Conservation (phyloP, 352 stramenopile genomes). For the Globisporangium viniferum region DNA sequence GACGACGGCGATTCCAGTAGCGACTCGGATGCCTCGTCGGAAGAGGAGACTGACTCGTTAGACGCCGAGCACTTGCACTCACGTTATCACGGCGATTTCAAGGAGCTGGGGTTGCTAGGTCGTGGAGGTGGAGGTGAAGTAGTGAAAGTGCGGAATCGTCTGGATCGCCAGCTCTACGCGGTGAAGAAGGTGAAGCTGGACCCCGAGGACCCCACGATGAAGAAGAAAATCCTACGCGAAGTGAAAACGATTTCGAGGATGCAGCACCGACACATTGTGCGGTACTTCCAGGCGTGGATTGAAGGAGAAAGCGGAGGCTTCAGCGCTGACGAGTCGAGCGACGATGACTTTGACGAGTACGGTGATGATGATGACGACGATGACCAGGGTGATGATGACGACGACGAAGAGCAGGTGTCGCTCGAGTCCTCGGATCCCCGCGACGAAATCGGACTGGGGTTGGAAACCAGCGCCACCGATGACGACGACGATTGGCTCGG, state of each 20-base stretch:
- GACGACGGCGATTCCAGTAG: conserved; percentile 13
- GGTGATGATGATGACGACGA: conserved; percentile 26
- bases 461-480: conserved; percentile 35
- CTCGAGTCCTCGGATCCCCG: conserved; percentile 33
- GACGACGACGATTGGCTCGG: conserved; percentile 82
- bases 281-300: conserved; percentile 92
- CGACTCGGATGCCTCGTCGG: conserved; percentile 38
- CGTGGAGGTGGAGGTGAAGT: conserved; percentile 82
- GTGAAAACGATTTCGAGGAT: conserved; percentile 96
- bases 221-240: conserved; percentile 94
- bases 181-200: conserved; percentile 88
- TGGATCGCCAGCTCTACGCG: conserved; percentile 82
- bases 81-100: conserved; percentile 83
- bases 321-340: conserved; percentile 36
- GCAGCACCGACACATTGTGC: conserved; percentile 95
- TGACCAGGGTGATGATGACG: conserved; percentile 29
- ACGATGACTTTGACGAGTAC: conserved; percentile 33
- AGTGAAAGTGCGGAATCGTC: conserved; percentile 77
- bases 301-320: conserved; percentile 65
- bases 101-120: conserved; percentile 79
- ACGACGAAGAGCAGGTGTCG: conserved; percentile 32
- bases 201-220: conserved; percentile 87
- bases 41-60: conserved; percentile 42
- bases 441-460: conserved; percentile 25
- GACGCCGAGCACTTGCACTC: conserved; percentile 56